Base-by-base conservation (phyloP, 805 yeast species). In the Priceomyces melissophilus region DNA sequence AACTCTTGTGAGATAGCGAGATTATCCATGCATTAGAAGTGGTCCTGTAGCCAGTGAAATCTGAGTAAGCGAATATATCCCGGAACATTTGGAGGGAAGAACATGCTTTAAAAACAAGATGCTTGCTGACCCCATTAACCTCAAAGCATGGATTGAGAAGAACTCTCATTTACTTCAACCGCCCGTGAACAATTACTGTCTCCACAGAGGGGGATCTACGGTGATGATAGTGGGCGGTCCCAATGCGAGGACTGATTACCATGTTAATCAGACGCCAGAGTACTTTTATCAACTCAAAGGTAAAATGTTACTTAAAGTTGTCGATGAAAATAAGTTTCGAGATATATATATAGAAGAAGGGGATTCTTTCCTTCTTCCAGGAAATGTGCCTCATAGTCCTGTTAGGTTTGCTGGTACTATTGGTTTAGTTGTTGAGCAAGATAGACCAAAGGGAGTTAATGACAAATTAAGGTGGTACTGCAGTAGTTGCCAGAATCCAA, bases 201-300 rank as follows among this genome's bases (percentile, higher is more conserved):
- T 90, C 23, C 96, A 90, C 61, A 72, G 89, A 36, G 96, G 95
- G 4, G 96, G 96, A 0, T 86, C 85, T 59, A 89, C 96, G 0
- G 88, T 89, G 29, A 90, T 90, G 96, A 81, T 89, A 38, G 95
- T 90, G 1, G 97, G 97, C 11, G 97, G 97, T 0, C 97, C 97
- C 3, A 90, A 90, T 59, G 95, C 83, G 54, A 73, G 97, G 43
- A 89, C 96, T 0, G 97, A 90, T 58, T 90, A 87, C 58, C 97
- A 90, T 56, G 78, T 90, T 37, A 90, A 90, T 57, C 95, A 87
- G 53, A 90, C 97, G 0, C 96, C 97, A 0, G 97, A 90, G 55
- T 90, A 88, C 78, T 90, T 90, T 60, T 81, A 84, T 63, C 91
- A 85, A 72, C 78, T 84, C 59, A 87, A 87, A 61, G 97, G 97